Base-by-base conservation (phyloP, 2,329 filamentous ascomycete species). In the Sporothrix schenckii region DNA sequence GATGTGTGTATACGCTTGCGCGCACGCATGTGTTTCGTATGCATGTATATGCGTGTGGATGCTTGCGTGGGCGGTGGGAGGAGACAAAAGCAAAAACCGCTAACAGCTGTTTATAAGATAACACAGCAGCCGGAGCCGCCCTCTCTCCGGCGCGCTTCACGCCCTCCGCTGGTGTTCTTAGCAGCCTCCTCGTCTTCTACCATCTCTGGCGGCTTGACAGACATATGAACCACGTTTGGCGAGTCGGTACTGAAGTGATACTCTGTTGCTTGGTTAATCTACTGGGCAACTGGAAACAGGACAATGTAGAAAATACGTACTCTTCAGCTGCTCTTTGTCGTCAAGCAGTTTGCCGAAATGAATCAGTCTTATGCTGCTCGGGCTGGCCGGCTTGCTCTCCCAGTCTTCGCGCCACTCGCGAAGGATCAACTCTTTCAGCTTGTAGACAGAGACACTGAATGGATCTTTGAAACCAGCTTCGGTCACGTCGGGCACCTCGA, bases 151-250 rank as follows among this genome's bases (percentile, higher is more conserved):
- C 80, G 77, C 10, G 81, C 78, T n/a, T 81, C 78, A 53, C 81
- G 77, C 52, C 80, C 76, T 24, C 49, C 34, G 76, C 81, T 83
- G 79, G 90, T 91, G 71, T 86, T 85, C 47, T 87, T 86, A 77
- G 90, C 91, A 70, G 91, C 89, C 75, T 92, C 91, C 76, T 92
- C 89, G 74, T 90, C 88, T 76, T 95, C 93, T 74, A 96, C 90
- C 72, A 94, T 86, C 77, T 97, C 92, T 77, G 93, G 91, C 2
- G 93, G 93, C 75, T 92, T 91, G 75, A 97, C 89, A 6, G 92
- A 94, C 93, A 97, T 97, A 80, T 97, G 93, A n/a, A 97, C 89
- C 39, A 97, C 92, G 75, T 97, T 97, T 9, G 92, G 88, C 13
- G 85, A 83, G 73, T 93, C 90, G 41, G 85, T 84, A 76, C 88